Evolutionary conservation across 2,329 filamentous ascomycete genomes (phyloP).

Genomic region (Lachnellula cervina): DNA sequence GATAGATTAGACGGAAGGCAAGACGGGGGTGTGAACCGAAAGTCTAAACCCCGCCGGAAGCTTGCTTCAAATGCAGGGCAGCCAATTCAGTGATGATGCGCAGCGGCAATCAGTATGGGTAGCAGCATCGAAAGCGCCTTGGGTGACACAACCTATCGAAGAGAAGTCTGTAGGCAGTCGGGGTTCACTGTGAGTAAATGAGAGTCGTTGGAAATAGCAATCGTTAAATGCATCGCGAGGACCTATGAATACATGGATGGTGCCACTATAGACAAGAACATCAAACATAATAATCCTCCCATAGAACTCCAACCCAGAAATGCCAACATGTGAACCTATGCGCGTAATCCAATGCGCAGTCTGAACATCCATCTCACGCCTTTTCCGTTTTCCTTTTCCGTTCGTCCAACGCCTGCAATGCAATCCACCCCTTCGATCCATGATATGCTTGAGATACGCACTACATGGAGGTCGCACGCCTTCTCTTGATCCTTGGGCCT

Average conservation of each 20-base stretch:
- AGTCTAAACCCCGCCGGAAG: neutral
- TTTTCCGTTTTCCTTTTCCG: neutral
- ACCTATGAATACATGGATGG: constrained; percentile 5
- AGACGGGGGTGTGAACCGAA: neutral
- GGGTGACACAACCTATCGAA: neutral
- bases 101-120: neutral
- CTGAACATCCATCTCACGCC: constrained; percentile 5
- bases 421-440: neutral
- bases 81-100: neutral
- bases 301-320: neutral
- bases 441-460: neutral
- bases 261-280: neutral
- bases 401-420: neutral
- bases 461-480: constrained; percentile 37
- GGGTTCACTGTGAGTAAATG: neutral
- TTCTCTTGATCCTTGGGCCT: constrained; percentile 36
- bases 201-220: neutral
- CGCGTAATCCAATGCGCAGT: neutral
- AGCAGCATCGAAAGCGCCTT: neutral
- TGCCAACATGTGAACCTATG: neutral
- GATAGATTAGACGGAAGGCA: neutral
- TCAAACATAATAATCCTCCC: neutral
- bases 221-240: constrained; percentile 4
- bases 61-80: neutral
- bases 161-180: neutral